Evolutionary conservation across 2,329 filamentous ascomycete genomes (phyloP), one percentile per base, ranked within the genome.

Genomic region (Fusarium staphyleae): DNA sequence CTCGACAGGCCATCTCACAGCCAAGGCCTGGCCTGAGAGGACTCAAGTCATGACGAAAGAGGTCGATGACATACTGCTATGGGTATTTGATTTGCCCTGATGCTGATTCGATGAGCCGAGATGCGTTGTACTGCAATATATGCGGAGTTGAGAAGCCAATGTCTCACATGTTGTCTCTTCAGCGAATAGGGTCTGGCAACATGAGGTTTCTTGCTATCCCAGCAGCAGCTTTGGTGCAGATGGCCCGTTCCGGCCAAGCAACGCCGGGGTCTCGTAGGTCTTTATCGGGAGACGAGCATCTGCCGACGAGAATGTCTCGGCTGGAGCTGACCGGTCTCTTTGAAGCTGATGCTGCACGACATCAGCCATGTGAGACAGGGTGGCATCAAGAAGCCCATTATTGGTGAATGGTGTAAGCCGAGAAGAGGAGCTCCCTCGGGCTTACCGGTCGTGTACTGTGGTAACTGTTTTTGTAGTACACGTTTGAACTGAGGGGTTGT

Each of bases 241-340:
- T 58, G 58, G 58, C 54, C 58, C 54, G 58, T 60, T 62, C 58
- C 58, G 55, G 30, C 18, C 10, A 15, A 55, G 24, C 28, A 55
- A 22, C 34, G 49, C 32, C 28, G 49, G 34, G 40, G n/a, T 33
- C 39, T 18, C 8, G 8, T 7, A 5, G n/a, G 5, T 2, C 16
- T 45, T 16, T 14, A 62, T 50, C 59, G 57, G 58, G 3, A 28
- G 16, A 18, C 11, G 13, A 16, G 6, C 5, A 56, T 52, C 13
- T 55, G 54, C 54, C 58, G 37, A 28, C 28, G 24, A 11, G 53
- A 26, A 24, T 54, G 56, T 54, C 49, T 59, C 44, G 43, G 19
- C 41, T 26, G 51, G 30, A 45, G 46, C 58, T 62, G 55, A 62
- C 46, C 18, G 59, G 55, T 45, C 26, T 51, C 35, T 13, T 3